phyloP scores from a whole-genome alignment of 495 filamentous ascomycete genomes.

The Xylaria scruposa region DNA sequence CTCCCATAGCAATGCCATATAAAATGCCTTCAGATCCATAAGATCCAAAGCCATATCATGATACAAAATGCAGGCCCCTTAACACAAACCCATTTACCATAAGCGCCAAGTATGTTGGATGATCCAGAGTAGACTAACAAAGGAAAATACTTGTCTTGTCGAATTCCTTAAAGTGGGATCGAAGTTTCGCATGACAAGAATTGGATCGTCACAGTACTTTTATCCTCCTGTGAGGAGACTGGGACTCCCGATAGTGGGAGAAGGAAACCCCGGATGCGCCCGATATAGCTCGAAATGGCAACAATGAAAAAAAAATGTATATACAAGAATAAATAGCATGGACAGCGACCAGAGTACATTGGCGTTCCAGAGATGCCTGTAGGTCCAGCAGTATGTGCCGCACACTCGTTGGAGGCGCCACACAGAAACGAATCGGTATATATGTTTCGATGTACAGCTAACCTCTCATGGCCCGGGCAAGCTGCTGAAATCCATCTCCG shows the following conservation, averaged over 20 bases:
- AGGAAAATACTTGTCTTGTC: not conserved
- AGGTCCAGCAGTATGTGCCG: not conserved
- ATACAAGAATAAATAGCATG: slow-evolving; percentile 14
- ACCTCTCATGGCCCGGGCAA: slow-evolving; percentile 15
- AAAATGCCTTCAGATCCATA: not conserved
- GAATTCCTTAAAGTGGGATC: not conserved
- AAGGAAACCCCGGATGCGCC: not conserved
- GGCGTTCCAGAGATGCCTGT: not conserved
- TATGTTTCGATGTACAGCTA: not conserved
- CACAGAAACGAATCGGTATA: not conserved
- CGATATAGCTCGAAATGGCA: not conserved
- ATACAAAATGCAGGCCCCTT: slow-evolving; percentile 20
- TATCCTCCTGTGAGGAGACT: not conserved
- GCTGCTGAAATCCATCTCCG: slow-evolving; percentile 41
- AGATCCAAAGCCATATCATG: slow-evolving; percentile 9
- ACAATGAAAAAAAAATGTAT: not conserved
- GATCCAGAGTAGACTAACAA: not conserved
- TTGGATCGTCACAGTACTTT: not conserved
- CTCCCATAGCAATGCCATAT: slow-evolving; percentile 20
- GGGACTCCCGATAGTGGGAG: not conserved
- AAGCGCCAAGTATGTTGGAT: slow-evolving; percentile 7
- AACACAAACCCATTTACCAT: slow-evolving; percentile 8
- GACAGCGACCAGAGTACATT: not conserved
- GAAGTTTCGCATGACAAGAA: not conserved
- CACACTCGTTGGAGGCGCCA: too few relatives aligned